Base-by-base conservation (phyloP, 1,139 yeast species). In the Arxiozyma heterogenica region DNA sequence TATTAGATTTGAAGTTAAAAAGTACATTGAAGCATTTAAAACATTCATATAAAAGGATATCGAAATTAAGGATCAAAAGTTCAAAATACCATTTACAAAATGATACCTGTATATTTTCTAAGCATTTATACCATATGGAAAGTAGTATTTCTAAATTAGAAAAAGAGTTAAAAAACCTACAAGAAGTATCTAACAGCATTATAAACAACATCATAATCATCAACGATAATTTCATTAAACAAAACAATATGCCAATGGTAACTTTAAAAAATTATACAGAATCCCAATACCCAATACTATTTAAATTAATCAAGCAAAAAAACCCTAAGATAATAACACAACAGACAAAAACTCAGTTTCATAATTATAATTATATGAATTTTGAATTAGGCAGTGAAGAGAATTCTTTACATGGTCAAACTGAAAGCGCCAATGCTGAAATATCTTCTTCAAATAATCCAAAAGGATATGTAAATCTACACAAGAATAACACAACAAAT, bases 211-310 rank as follows among this genome's bases (percentile, higher is more conserved):
- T 49, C 4, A 20, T 41, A 3, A 18, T 27, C 4, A 46, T 46
- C 27, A 46, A 46, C 22, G 23, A 46, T 9, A 51, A 52, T n/a
- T 51, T 63, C 12, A 41, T 15, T 21, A 18, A 46, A 38, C 18
- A 34, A 21, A 18, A 38, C 15, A 17, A 42, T 25, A 20, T 22
- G 17, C 51, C 44, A 21, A 30, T 58, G 18, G 46, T 64, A 4
- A 57, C 54, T 27, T 54, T 59, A 18, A 59, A 62, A 21, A 46
- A 51, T 2, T 55, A 64, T 17, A 64, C 60, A 52, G 54, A 58
- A 49, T 57, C 58, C 41, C 69, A 64, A 50, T 65, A 59, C 50
- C 69, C 68, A 1, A 48, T 59, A 8, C 51, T 64, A 15, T 64
- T 62, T 52, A 58, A 57, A 27, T 20, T 62, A 22, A 46, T 49